Percentiles rank a stretch among this genome's conserved stretches.
Evolutionary conservation across 2,329 filamentous ascomycete species (phyloP).

Genomic region (Cladosporium halotolerans): DNA sequence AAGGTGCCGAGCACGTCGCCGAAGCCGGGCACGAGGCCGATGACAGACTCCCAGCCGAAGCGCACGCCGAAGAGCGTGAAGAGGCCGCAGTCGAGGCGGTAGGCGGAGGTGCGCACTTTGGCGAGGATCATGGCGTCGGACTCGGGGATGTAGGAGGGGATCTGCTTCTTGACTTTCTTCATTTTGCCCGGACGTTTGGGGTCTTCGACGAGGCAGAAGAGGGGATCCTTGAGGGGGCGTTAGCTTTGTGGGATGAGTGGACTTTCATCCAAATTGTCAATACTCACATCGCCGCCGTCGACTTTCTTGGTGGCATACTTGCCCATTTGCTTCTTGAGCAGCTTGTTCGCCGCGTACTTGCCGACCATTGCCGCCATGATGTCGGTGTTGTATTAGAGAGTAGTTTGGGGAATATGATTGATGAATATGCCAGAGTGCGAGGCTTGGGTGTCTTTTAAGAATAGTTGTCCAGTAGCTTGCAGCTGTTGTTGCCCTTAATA

Average conservation of each 20-base stretch:
- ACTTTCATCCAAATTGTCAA: not conserved
- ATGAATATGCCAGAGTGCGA: not conserved
- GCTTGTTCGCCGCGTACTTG: slow-evolving; percentile 46
- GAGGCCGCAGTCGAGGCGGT: slow-evolving; percentile 75
- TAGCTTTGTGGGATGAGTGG: not conserved
- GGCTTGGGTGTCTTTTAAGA: not conserved
- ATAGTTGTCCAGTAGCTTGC: not conserved
- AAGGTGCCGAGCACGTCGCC: slow-evolving; percentile 70
- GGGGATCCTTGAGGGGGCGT: slow-evolving; percentile 63
- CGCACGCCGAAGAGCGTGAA: slow-evolving; percentile 75
- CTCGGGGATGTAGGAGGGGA: slow-evolving; percentile 73
- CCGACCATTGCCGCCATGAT: slow-evolving; percentile 41
- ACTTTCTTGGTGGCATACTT: slow-evolving; percentile 42
- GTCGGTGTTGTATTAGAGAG: not conserved
- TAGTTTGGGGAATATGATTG: not conserved
- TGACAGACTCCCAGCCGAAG: slow-evolving; percentile 84
- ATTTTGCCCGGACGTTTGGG: slow-evolving; percentile 65
- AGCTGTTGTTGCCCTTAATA: slow-evolving; percentile 7
- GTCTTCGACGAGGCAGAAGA: slow-evolving; percentile 75
- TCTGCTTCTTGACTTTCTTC: slow-evolving; percentile 78
- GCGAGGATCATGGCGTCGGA: slow-evolving; percentile 79
- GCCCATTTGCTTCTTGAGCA: slow-evolving; percentile 42
- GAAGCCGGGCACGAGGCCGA: slow-evolving; percentile 73
- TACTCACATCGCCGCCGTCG: slow-evolving; percentile 36
- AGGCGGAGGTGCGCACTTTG: slow-evolving; percentile 77